Evolutionary conservation across 2,329 filamentous ascomycete species (phyloP).

Genomic region (Botrytis hyacinthi): DNA sequence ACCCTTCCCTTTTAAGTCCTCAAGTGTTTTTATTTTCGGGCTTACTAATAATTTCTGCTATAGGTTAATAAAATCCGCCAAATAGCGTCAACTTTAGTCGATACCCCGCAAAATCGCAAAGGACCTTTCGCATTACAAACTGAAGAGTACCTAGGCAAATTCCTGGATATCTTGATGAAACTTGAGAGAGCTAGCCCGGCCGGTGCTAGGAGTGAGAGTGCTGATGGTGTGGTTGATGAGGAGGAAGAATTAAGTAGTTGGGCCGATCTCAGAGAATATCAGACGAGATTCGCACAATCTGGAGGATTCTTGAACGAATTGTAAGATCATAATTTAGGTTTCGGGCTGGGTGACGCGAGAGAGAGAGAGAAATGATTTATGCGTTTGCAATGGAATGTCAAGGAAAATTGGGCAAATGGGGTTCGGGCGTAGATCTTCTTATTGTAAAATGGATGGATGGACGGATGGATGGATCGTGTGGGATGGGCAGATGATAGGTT

Average conservation of each 20-base stretch:
- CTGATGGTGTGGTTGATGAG: constrained; percentile 55
- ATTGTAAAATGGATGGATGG: constrained; percentile 9
- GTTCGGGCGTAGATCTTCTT: background rate
- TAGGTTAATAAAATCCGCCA: constrained; percentile 78
- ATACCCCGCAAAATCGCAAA: constrained; percentile 54
- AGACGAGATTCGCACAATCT: constrained; percentile 66
- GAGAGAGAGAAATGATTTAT: constrained; percentile 1
- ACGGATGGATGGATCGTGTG: background rate
- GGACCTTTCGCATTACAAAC: constrained; percentile 55
- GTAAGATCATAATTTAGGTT: background rate
- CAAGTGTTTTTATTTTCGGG: background rate
- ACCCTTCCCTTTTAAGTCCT: background rate
- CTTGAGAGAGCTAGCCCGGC: constrained; percentile 53
- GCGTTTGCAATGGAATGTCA: constrained; percentile 1
- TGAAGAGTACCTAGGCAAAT: constrained; percentile 68
- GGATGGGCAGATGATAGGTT: background rate
- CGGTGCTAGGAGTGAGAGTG: constrained; percentile 44
- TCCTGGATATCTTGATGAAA: constrained; percentile 72
- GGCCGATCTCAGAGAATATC: constrained; percentile 77
- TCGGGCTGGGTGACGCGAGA: background rate
- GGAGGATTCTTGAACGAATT: constrained; percentile 50
- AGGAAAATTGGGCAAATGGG: background rate
- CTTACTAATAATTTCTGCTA: constrained; percentile 21
- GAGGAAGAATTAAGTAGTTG: constrained; percentile 74
- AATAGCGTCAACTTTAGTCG: constrained; percentile 76